Base-by-base conservation (phyloP, 208 protist genomes). In the Blechomonas ayalai region DNA sequence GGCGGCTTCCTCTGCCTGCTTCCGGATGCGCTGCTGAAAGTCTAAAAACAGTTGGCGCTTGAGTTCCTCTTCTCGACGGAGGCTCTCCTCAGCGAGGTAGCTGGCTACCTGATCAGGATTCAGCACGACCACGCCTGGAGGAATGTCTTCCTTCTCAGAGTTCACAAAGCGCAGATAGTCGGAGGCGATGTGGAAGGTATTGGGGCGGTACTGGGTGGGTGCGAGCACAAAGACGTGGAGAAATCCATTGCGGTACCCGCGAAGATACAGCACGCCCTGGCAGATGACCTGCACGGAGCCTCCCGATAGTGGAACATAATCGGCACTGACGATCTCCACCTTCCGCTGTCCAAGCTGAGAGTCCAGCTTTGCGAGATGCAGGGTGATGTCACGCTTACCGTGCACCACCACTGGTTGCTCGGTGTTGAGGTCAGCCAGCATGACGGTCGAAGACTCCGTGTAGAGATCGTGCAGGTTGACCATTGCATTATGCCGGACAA, bases 141-240 rank as follows among this genome's bases (percentile, higher is more conserved):
- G 84, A 23, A 89, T 76, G 20, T 72, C 59, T 45, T 92, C 80
- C 47, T 80, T 56, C 58, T 79, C 67, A 4, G 62, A 61, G 41
- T 63, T 57, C 15, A 89, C 56, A 47, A 90, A 78, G 52, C 84
- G 80, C 24, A 90, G 61, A 56, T 83, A 89, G 50, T 92, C 84
- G 19, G 67, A 73, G 37, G 67, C 72, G 41, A 92, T 86, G 78
- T 88, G 66, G 63, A 80, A 90, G 8, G 84, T 88, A 59, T 73
- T 75, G 33, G 44, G 62, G 58, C 78, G 76, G 68, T 79, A 72
- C 58, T 43, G 49, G 9, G 80, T 88, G 15, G 84, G 84, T 27
- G 71, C 50, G n/a, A 92, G 67, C 29, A 87, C 73, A 52, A 90
- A 92, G 48, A 66, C 59, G 49, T 92, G 84, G 19, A 81, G 49